Evolutionary conservation across 768 basidiomycete species (phyloP), one percentile per base, ranked within the genome.

Genomic region (Rhodotorula paludigena): DNA sequence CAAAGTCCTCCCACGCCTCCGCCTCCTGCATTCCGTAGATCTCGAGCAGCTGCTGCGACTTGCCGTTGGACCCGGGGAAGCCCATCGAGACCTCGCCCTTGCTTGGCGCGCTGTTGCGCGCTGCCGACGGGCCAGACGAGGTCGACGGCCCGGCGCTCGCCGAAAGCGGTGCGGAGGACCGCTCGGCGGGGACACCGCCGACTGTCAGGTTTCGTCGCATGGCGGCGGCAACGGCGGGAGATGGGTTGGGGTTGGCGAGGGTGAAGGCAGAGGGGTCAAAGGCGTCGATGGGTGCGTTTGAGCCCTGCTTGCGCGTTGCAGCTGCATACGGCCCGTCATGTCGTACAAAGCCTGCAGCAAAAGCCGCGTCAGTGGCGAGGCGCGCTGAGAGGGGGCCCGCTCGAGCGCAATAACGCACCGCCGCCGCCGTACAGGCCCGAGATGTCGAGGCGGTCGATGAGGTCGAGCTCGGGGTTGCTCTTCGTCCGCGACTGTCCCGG

Each of bases 251-350:
- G 11, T 51, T 36, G 1, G 68, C 68, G 62, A 73, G 67, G n/a
- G 48, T 57, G 44, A 64, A 64, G 20, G 68, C 68, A 10, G 67
- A 66, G 1, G 72, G 64, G 59, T 69, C 72, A 21, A 69, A 69
- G 7, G 72, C 72, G 57, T 59, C 61, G 58, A 69, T 69, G 36
- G 72, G 72, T 1, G 72, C 72, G 33, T 55, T 52, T 3, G 49
- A 54, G 30, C 68, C 72, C 32, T 60, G 63, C 38, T 60, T 69
- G 25, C 64, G 64, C 23, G 53, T 49, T 0, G 72, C 72, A 10
- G 72, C 72, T 8, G 72, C 72, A 55, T 66, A 73, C 14, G 72
- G 72, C 16, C 72, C 72, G 10, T 73, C 72, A 59, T 73, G 72
- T 0, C 72, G 72, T 16, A 60, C 30, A 38, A 73, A 66, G n/a